Percentiles rank a stretch among this genome's conserved stretches.
These are phyloP conservation scores for Globomyces sp. DNA, from an alignment of 371 early-diverging fungal genomes.

Conservation along the genomic window DNA sequence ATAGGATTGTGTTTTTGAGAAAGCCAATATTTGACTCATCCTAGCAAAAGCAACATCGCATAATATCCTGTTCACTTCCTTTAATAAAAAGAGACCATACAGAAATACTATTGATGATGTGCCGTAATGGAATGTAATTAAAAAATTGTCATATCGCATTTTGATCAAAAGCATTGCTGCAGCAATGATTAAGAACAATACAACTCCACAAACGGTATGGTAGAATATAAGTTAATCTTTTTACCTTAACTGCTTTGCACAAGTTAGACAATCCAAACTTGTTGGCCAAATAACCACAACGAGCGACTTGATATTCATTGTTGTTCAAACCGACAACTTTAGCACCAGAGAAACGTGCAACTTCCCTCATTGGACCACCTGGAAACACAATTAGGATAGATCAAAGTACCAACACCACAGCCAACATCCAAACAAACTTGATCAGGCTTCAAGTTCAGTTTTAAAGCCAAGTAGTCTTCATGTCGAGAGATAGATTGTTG, in stretches of 20 bases:
- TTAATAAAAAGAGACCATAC: too few species aligned
- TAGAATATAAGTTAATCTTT: slow-evolving; percentile 38
- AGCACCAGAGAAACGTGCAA: slow-evolving; percentile 84
- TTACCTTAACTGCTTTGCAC: slow-evolving; percentile 38
- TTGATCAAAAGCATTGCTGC: too few species aligned
- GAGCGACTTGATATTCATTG: slow-evolving; percentile 89
- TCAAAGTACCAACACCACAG: slow-evolving; percentile 74
- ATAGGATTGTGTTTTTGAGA: not conserved
- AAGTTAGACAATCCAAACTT: slow-evolving; percentile 54
- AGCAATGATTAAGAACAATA: not conserved
- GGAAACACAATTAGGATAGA: not conserved
- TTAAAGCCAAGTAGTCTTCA: slow-evolving; percentile 81
- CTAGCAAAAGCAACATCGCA: too few species aligned
- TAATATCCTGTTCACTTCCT: too few species aligned
- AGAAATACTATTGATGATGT: too few species aligned
- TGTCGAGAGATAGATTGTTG: slow-evolving; percentile 83
- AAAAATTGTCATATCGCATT: too few species aligned
- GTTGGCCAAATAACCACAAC: slow-evolving; percentile 71
- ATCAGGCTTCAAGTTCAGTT: slow-evolving; percentile 64
- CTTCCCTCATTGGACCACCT: slow-evolving; percentile 90
- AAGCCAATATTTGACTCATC: not conserved
- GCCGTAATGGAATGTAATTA: too few species aligned
- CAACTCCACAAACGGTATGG: slow-evolving; percentile 49
- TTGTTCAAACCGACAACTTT: slow-evolving; percentile 91
- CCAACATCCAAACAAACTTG: slow-evolving; percentile 78